phyloP scores from a whole-genome alignment of 2,329 filamentous ascomycete species.

The Alternaria hordeiaustralica region DNA sequence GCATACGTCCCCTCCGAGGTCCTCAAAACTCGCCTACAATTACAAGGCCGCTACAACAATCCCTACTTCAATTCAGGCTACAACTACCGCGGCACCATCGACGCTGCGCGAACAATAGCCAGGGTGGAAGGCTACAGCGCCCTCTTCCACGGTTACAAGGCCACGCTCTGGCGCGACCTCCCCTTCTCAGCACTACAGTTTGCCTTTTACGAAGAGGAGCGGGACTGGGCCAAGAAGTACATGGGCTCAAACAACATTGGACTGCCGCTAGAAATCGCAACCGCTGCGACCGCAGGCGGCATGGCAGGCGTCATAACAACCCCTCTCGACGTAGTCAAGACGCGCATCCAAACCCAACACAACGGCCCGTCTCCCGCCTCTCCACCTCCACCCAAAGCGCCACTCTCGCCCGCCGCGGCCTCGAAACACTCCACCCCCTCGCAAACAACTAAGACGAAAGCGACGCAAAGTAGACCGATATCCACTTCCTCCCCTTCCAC shows the following conservation, averaged over 20 bases:
- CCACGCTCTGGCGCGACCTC: conserved; percentile 90
- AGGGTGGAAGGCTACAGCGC: conserved; percentile 81
- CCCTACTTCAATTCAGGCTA: conserved; percentile 93
- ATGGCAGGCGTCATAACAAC: conserved; percentile 94
- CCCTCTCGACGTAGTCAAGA: conserved; percentile 96
- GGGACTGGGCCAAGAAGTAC: conserved; percentile 79
- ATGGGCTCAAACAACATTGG: conserved; percentile 85
- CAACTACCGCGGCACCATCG: conserved; percentile 86
- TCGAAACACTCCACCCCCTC: conserved; percentile 41
- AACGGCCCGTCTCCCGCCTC: conserved; percentile 49
- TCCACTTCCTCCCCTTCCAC: conserved; percentile 91
- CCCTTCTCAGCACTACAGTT: conserved; percentile 97
- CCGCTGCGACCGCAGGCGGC: conserved; percentile 86
- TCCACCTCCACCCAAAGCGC: conserved; percentile 18
- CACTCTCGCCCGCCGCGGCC: conserved; percentile 26
- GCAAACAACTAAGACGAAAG: conserved; percentile 31
- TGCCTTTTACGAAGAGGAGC: conserved; percentile 96
- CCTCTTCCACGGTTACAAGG: conserved; percentile 96
- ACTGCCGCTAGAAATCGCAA: conserved; percentile 81
- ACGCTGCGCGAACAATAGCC: conserved; percentile 86
- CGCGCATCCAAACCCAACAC: conserved; percentile 91
- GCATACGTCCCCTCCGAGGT: conserved; percentile 98
- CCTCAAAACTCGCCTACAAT: conserved; percentile 92
- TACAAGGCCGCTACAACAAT: conserved; percentile 95
- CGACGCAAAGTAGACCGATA: conserved; percentile 68